These are phyloP conservation scores for Pichia sp. DNA, from an alignment of 1,139 yeast genomes.

Conservation along the genomic window DNA sequence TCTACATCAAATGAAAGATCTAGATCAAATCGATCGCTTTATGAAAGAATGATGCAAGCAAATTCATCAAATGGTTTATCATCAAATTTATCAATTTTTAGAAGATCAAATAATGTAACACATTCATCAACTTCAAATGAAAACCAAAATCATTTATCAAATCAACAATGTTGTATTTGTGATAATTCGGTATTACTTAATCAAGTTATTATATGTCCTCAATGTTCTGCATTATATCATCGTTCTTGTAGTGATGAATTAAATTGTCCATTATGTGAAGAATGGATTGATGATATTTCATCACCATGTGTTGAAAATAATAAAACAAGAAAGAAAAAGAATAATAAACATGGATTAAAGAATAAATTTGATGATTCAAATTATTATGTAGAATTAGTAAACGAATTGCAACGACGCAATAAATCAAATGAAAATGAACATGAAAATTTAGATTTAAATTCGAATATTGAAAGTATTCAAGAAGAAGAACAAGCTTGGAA, in stretches of 20 bases:
- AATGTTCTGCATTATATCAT: conserved; percentile 19
- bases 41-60: conserved; percentile 2
- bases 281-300: conserved; percentile 13
- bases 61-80: background rate
- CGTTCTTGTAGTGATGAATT: conserved; percentile 17
- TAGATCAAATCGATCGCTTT: conserved; percentile 1
- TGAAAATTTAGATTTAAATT: background rate
- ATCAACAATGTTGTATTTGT: conserved; percentile 18
- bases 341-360: background rate
- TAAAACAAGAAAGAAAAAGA: conserved; percentile 13
- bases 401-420: conserved; percentile 15
- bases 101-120: too few species aligned
- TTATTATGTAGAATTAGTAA: conserved; percentile 24
- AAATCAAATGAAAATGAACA: too few species aligned
- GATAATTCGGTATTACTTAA: conserved; percentile 10
- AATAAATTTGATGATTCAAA: conserved; percentile 16
- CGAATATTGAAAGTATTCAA: background rate
- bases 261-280: conserved; percentile 18
- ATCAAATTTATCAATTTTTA: background rate
- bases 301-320: too few species aligned
- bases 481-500: conserved; percentile 14
- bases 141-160: background rate
- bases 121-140: background rate
- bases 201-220: conserved; percentile 17
- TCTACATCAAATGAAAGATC: conserved; percentile 6